Evolutionary conservation across 192 early-diverging fungal genomes (phyloP).

Genomic region (Umbelopsis ramanniana): DNA sequence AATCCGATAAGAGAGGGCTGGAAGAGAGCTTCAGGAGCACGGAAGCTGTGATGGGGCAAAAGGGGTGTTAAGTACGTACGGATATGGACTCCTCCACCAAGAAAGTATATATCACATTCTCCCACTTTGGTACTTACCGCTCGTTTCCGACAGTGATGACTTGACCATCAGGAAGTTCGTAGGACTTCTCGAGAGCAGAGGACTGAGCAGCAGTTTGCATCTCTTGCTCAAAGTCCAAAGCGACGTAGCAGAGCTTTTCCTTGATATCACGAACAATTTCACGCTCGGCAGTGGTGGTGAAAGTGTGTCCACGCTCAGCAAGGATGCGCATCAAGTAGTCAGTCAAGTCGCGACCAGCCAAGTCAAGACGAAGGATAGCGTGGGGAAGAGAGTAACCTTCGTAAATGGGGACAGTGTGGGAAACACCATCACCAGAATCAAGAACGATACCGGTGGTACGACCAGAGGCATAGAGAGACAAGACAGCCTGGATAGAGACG

Average conservation of each 20-base stretch:
- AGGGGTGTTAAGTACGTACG: conserved; percentile 50
- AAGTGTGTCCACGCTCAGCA: conserved; percentile 94
- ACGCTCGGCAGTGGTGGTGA: conserved; percentile 94
- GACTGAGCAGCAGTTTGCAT: conserved; percentile 93
- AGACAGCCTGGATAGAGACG: conserved; percentile 95
- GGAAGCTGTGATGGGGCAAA: conserved; percentile 61
- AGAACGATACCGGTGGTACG: conserved; percentile 98
- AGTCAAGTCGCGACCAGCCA: conserved; percentile 97
- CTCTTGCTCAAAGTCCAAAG: conserved; percentile 97
- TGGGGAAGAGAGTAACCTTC: conserved; percentile 96
- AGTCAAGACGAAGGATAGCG: conserved; percentile 95
- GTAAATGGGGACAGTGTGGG: conserved; percentile 97
- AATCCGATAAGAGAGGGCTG: conserved; percentile 91
- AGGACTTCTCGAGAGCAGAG: conserved; percentile 94
- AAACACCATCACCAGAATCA: conserved; percentile 98
- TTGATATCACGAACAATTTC: conserved; percentile 99
- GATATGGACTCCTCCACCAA: neutral
- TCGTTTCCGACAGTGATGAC: conserved; percentile 98
- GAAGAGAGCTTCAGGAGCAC: conserved; percentile 97
- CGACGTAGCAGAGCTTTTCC: conserved; percentile 99
- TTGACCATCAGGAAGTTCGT: conserved; percentile 98
- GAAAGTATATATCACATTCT: neutral
- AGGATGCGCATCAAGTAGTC: conserved; percentile 93
- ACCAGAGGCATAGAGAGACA: conserved; percentile 96
- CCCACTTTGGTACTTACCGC: conserved; percentile 63